Conservation (phyloP, 164 flowering plant genomes). For the Warburgia ugandensis region DNA sequence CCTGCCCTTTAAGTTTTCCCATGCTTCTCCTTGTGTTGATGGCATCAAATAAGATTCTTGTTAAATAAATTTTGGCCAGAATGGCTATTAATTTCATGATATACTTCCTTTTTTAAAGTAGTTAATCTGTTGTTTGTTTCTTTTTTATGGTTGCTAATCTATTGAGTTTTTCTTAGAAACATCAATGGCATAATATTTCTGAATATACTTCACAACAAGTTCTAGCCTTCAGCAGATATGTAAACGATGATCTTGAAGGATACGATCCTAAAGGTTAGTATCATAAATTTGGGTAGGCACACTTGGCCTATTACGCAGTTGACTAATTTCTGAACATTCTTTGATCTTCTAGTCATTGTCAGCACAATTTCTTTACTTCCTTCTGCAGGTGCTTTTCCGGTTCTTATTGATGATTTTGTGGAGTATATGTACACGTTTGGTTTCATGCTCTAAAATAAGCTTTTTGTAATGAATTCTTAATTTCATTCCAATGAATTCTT, state of each 20-base stretch:
- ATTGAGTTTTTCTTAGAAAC: conserved; percentile 34
- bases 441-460: no score
- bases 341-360: no score
- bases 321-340: no score
- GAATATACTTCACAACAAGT: conserved; percentile 91
- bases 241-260: conserved; percentile 85
- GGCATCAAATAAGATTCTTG: no score
- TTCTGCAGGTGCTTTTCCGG: conserved; percentile 90
- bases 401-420: conserved; percentile 90
- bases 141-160: conserved; percentile 6
- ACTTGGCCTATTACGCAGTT: no score
- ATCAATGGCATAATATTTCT: conserved; percentile 79
- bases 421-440: conserved; percentile 97
- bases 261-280: conserved; percentile 80
- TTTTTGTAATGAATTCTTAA: not conserved
- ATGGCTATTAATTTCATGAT: no score
- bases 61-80: no score
- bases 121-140: no score
- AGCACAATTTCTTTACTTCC: no score
- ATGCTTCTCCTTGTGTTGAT: no score
- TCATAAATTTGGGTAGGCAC: not conserved
- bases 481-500: not conserved
- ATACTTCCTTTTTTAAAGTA: no score
- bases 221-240: conserved; percentile 75
- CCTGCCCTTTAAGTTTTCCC: no score